Evolutionary conservation across 1,284 basidiomycete species (phyloP).

Genomic region (Cutaneotrichosporon sp.): DNA sequence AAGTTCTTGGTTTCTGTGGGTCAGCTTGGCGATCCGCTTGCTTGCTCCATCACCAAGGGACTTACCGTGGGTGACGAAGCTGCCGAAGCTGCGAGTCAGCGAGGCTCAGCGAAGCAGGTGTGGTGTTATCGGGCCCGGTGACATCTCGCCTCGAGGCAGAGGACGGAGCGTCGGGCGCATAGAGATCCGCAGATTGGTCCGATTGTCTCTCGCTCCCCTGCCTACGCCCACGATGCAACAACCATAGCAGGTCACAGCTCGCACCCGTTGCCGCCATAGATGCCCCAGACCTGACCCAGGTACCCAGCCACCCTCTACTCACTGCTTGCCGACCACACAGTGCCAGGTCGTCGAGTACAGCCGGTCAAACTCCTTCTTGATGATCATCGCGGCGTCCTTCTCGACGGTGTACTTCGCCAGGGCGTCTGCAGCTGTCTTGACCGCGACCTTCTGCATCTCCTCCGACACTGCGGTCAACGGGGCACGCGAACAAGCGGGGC

Average conservation of each 20-base stretch:
- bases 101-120: not conserved
- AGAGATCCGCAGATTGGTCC: too few species aligned
- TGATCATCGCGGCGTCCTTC: conserved; percentile 94
- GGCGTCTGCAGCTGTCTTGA: conserved; percentile 78
- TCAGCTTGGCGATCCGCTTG: conserved; percentile 2
- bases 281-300: not conserved
- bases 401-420: conserved; percentile 89
- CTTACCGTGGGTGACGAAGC: conserved; percentile 94
- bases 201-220: too few species aligned
- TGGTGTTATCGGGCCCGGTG: too few species aligned
- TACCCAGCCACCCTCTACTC: conserved; percentile 15
- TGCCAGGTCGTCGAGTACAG: conserved; percentile 92
- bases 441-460: conserved; percentile 88
- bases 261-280: not conserved
- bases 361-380: conserved; percentile 96
- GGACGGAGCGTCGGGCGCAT: too few species aligned
- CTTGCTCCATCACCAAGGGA: too few species aligned
- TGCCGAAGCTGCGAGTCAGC: conserved; percentile 62
- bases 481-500: too few species aligned
- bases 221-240: too few species aligned
- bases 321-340: conserved; percentile 82
- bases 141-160: too few species aligned
- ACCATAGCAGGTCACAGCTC: too few species aligned
- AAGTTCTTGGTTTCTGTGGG: conserved; percentile 88
- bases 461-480: conserved; percentile 67